Evolutionary conservation across 352 stramenopile species (phyloP), one percentile per base, ranked within the genome.

Genomic region (Globisporangium yorkense): DNA sequence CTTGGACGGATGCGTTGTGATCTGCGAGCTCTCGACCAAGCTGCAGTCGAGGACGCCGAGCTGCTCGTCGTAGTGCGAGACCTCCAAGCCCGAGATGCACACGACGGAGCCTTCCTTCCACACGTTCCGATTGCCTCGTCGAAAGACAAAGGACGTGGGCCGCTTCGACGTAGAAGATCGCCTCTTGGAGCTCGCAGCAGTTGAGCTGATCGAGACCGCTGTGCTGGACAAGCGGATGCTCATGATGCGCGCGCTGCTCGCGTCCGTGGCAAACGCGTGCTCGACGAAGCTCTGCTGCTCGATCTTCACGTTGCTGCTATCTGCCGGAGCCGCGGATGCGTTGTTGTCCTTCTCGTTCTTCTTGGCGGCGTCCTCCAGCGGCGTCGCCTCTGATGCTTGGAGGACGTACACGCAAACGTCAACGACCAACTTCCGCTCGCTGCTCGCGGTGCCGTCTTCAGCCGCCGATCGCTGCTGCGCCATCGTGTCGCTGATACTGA

Each of bases 31-130:
- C 63, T 88, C 78, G 4, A 77, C 70, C 46, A 87, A 43, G 3
- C 75, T 60, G 51, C 79, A 84, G 59, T 87, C 79, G 29, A 89
- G 60, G 18, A 89, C 37, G 10, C 62, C 65, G 12, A 89, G 57
- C 53, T 72, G 66, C 33, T 87, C 71, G 46, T 89, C 79, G 24
- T 73, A 86, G 50, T 89, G 79, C 31, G 79, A 89, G 12, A 89
- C 50, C 48, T 87, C 74, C 20, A 89, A 55, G 20, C 72, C 79
- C 54, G 66, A 75, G 27, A 89, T 66, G 41, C 72, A 87, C 12
- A 89, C 35, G 59, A 87, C 59, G 9, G 66, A 48, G 16, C 79
- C 75, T 66, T 82, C 68, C 62, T 71, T 74, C 79, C 79, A 87
- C 18, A 75, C 39, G 40, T 63, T 84, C 33, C 72, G 72, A 50